A percentile compares a stretch with the other conserved stretches of the same genome.
These are phyloP conservation scores for Russula emetica DNA, from an alignment of 768 basidiomycete genomes.

Conservation along the genomic window DNA sequence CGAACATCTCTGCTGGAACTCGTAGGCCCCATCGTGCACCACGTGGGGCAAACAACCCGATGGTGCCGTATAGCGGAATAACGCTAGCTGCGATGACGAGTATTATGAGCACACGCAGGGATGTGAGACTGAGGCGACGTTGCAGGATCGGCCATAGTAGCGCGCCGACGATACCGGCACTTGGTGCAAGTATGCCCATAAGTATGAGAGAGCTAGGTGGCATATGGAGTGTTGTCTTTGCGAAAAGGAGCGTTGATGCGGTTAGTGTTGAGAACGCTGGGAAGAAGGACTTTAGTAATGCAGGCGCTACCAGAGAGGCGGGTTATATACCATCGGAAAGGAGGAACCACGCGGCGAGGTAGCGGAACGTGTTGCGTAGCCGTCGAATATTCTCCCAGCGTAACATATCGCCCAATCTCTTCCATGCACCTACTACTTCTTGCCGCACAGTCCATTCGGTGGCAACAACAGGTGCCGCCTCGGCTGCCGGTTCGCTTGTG, in stretches of 20 bases:
- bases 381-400: slow-evolving; percentile 65
- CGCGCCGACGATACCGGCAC: slow-evolving; percentile 77
- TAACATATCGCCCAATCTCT: slow-evolving; percentile 68
- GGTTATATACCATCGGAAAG: slow-evolving; percentile 73
- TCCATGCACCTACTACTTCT: slow-evolving; percentile 72
- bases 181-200: slow-evolving; percentile 73
- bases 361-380: slow-evolving; percentile 80
- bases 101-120: slow-evolving; percentile 58
- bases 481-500: background rate
- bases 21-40: slow-evolving; percentile 59
- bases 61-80: slow-evolving; percentile 76
- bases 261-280: slow-evolving; percentile 89
- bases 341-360: slow-evolving; percentile 91
- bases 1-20: slow-evolving; percentile 81
- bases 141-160: slow-evolving; percentile 78
- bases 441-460: slow-evolving; percentile 42
- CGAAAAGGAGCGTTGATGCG: slow-evolving; percentile 87
- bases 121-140: slow-evolving; percentile 56
- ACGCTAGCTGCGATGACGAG: slow-evolving; percentile 63
- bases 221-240: slow-evolving; percentile 85
- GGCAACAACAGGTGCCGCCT: background rate
- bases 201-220: slow-evolving; percentile 69
- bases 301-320: too few relatives aligned
- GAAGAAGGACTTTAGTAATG: background rate
- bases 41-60: slow-evolving; percentile 66